These are phyloP conservation scores for Kokia cookei DNA, from an alignment of 441 rosid species.

Conservation along the genomic window DNA sequence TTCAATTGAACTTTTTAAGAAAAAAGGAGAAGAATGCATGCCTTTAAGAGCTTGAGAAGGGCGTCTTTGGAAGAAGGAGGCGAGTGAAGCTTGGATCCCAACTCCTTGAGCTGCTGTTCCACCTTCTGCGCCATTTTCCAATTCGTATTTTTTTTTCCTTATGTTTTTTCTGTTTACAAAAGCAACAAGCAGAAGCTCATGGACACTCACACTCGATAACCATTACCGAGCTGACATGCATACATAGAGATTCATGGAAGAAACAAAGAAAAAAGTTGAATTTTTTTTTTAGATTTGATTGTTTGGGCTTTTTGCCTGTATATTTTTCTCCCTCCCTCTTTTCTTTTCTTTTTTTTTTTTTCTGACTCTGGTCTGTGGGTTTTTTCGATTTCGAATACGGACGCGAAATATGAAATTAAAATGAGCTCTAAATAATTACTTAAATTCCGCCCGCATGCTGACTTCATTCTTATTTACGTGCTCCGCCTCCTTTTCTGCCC, in stretches of 20 bases:
- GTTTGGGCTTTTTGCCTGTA: not conserved
- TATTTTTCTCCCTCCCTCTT: not conserved
- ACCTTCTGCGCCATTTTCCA: constrained; percentile 64
- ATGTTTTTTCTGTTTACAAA: not conserved
- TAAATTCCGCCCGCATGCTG: not conserved
- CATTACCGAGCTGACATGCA: not conserved
- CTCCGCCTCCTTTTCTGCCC: not conserved
- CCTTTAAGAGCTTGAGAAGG: constrained; percentile 87
- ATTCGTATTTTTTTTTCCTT: not conserved
- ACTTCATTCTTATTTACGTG: not conserved
- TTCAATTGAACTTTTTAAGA: not conserved
- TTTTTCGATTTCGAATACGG: not conserved
- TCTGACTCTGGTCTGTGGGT: not conserved
- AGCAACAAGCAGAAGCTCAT: not conserved
- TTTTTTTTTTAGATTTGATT: not conserved
- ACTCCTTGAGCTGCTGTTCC: constrained; percentile 62
- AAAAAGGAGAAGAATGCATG: constrained; percentile 19
- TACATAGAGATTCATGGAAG: too few relatives aligned
- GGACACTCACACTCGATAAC: not conserved
- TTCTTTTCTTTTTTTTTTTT: not conserved
- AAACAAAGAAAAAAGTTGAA: not conserved
- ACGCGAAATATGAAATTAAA: not conserved
- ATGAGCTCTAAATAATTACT: not conserved
- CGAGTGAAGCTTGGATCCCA: constrained; percentile 87
- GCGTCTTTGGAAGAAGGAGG: constrained; percentile 77